These are phyloP conservation scores for Exserohilum turcica DNA, from an alignment of 2,329 filamentous ascomycete genomes.

Conservation along the genomic window DNA sequence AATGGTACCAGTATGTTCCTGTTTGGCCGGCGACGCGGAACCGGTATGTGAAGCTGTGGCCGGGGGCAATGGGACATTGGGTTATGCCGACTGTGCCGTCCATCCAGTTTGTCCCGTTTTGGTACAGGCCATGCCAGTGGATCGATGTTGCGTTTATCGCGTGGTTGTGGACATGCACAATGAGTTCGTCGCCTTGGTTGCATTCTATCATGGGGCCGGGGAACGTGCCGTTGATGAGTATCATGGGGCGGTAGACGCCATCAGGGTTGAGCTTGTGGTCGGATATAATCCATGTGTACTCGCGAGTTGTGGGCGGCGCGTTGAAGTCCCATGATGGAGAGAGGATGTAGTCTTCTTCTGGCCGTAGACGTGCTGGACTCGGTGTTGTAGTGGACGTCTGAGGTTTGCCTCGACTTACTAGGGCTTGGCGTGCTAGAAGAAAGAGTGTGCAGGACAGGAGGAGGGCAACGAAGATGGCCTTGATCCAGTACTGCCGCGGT, in stretches of 20 bases:
- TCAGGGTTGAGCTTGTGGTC: slow-evolving; percentile 65
- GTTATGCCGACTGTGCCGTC: slow-evolving; percentile 62
- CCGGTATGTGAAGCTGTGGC: slow-evolving; percentile 38
- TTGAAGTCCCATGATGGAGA: slow-evolving; percentile 61
- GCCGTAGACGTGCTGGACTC: slow-evolving; percentile 19
- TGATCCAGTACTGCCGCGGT: slow-evolving; percentile 17
- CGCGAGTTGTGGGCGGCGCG: slow-evolving; percentile 57
- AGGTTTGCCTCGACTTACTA: background rate
- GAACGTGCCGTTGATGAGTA: slow-evolving; percentile 49
- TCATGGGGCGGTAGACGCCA: slow-evolving; percentile 52
- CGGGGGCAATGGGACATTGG: slow-evolving; percentile 62
- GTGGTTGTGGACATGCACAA: slow-evolving; percentile 64
- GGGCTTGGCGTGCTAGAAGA: background rate
- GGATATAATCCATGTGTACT: slow-evolving; percentile 65
- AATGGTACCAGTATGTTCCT: slow-evolving; percentile 44
- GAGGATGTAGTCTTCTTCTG: slow-evolving; percentile 56
- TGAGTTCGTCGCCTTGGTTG: slow-evolving; percentile 68
- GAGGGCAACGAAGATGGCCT: slow-evolving; percentile 12
- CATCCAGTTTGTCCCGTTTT: slow-evolving; percentile 51
- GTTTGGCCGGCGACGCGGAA: slow-evolving; percentile 46
- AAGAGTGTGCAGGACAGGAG: slow-evolving; percentile 19
- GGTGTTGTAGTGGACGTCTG: background rate
- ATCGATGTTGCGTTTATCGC: slow-evolving; percentile 64
- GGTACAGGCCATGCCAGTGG: slow-evolving; percentile 67
- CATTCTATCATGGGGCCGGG: slow-evolving; percentile 49